Base-by-base conservation (phyloP, 2,329 filamentous ascomycete species). In the Dactylellina haptotyla region DNA sequence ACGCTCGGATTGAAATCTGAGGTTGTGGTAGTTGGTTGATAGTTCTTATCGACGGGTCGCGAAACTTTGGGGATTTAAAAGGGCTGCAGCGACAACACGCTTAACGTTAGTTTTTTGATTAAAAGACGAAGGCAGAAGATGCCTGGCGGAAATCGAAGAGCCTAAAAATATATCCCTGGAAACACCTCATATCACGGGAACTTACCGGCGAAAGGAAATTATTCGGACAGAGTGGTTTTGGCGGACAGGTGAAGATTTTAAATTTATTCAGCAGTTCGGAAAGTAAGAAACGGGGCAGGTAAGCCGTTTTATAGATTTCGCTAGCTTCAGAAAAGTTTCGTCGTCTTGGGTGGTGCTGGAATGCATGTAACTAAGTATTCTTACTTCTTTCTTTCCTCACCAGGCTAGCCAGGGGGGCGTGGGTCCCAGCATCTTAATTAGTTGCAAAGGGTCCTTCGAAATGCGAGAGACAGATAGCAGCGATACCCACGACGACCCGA, bases 271-370 rank as follows among this genome's bases (percentile, higher is more conserved):
- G 54, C 54, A 62, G 39, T 66, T 66, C 69, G 69, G 61, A 73
- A 57, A 34, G 45, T 28, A 34, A 26, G 14, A 54, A 59, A 54
- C 45, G 54, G 45, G 67, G 58, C 26, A 59, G n/a, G 46, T 41
- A 57, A 56, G 46, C 54, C 54, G 46, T 53, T 66, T 73, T 73
- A 72, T 73, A 73, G 12, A 45, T 57, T 56, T 50, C 48, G 46
- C 16, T 43, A 54, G 50, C 50, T 54, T 37, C 50, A 12, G 12
- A 50, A 8, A 43, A 16, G 6, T 16, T 50, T 26, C 23, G 46
- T 12, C 12, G 50, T 34, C n/a, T 20, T 46, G 43, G 20, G n/a
- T 18, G n/a, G 4, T 10, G 16, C 18, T 16, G 9, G 32, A 23
- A 18, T 23, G 43, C 12, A 26, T 50, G 8, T 50, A n/a, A n/a